Evolutionary conservation across 2,329 filamentous ascomycete species (phyloP).

Genomic region (Ophiostoma himal-ulmi): DNA sequence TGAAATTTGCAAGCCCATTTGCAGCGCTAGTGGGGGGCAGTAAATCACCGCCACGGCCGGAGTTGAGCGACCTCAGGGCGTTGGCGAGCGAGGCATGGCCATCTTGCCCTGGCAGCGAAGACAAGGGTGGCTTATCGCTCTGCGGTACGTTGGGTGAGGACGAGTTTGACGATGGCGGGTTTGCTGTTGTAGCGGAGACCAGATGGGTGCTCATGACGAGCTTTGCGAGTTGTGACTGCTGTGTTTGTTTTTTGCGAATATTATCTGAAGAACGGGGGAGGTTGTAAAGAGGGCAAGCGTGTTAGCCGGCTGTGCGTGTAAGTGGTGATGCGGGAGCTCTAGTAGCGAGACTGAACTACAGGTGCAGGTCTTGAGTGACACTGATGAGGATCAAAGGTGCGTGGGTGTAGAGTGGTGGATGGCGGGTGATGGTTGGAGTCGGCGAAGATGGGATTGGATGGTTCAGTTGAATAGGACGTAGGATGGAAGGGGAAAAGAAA

Average conservation of each 20-base stretch:
- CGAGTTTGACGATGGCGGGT: slow-evolving; percentile 30
- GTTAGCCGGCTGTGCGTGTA: slow-evolving; percentile 17
- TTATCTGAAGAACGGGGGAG: slow-evolving; percentile 17
- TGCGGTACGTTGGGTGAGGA: slow-evolving; percentile 28
- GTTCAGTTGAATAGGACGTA: not conserved
- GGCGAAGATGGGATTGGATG: not conserved
- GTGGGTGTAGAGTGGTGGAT: not conserved
- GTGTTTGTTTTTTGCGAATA: slow-evolving; percentile 26
- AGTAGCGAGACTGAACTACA: not conserved
- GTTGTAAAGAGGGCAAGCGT: not conserved
- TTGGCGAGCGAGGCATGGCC: slow-evolving; percentile 27
- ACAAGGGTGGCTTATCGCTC: slow-evolving; percentile 26
- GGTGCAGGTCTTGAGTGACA: not conserved
- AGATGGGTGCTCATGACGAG: slow-evolving; percentile 37
- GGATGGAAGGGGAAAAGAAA: not conserved
- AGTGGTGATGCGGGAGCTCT: not conserved
- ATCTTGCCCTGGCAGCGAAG: slow-evolving; percentile 28
- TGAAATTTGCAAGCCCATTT: slow-evolving; percentile 32
- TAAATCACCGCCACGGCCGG: slow-evolving; percentile 6
- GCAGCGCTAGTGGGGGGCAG: slow-evolving; percentile 4
- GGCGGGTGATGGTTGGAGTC: not conserved
- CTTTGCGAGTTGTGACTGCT: slow-evolving; percentile 30
- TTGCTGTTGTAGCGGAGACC: slow-evolving; percentile 27
- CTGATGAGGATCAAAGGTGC: not conserved
- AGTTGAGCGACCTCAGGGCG: slow-evolving; percentile 34